phyloP scores from a whole-genome alignment of 2,329 filamentous ascomycete genomes.

The Torrubiella hemipterigena region DNA sequence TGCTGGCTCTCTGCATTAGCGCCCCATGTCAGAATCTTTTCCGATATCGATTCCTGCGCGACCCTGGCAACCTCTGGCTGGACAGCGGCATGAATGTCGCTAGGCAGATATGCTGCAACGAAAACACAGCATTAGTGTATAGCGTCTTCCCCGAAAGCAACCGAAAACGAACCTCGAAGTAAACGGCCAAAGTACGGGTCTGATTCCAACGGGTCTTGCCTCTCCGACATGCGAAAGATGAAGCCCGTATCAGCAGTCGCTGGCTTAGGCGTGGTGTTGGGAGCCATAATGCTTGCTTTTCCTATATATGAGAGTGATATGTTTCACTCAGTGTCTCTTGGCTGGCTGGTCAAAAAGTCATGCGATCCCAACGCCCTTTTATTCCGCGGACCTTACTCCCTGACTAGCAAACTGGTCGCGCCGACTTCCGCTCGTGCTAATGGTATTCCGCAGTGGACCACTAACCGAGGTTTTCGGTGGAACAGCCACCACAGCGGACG shows the following conservation, averaged over 20 bases:
- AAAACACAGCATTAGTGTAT: neutral
- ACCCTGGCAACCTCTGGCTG: neutral
- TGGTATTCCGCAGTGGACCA: too few species aligned
- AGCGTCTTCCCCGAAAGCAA: neutral
- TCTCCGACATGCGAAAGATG: slow-evolving; percentile 4
- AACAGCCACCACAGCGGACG: too few species aligned
- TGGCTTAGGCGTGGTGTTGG: too few species aligned
- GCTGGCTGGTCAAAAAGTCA: too few species aligned
- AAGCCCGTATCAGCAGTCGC: slow-evolving; percentile 5
- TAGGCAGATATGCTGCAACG: slow-evolving; percentile 3
- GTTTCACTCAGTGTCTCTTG: too few species aligned
- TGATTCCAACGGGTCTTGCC: slow-evolving; percentile 3
- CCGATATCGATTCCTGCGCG: slow-evolving; percentile 2
- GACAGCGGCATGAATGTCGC: slow-evolving; percentile 1
- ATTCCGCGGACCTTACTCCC: too few species aligned
- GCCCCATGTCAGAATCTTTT: slow-evolving; percentile 5
- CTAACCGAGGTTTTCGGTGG: too few species aligned
- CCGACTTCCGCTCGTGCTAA: too few species aligned
- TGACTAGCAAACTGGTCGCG: too few species aligned
- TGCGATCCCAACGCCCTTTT: too few species aligned
- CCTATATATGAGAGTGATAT: too few species aligned
- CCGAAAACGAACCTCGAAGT: slow-evolving; percentile 1
- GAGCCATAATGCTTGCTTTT: too few species aligned
- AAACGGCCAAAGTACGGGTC: slow-evolving; percentile 4
- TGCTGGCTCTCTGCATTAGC: slow-evolving; percentile 6